These are phyloP conservation scores for Elsinoe perseae DNA, from an alignment of 2,329 filamentous ascomycete genomes.

Conservation along the genomic window DNA sequence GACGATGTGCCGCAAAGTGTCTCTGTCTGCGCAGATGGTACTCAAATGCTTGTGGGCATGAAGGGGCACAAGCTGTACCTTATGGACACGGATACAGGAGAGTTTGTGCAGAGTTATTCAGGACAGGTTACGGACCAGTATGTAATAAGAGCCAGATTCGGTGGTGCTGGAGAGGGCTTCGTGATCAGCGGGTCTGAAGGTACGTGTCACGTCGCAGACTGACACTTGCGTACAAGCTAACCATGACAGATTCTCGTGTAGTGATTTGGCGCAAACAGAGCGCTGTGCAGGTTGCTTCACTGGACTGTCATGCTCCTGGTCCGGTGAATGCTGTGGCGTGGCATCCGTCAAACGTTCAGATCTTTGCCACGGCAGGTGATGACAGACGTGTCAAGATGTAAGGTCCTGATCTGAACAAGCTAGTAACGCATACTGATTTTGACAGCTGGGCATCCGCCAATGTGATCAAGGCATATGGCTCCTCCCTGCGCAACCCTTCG, in stretches of 20 bases:
- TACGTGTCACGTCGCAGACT: conserved; percentile 30
- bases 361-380: conserved; percentile 89
- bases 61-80: conserved; percentile 68
- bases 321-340: conserved; percentile 82
- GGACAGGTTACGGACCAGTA: conserved; percentile 69
- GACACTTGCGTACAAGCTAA: conserved; percentile 21
- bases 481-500: not conserved
- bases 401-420: no score
- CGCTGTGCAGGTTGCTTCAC: conserved; percentile 64
- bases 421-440: not conserved
- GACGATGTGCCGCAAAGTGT: conserved; percentile 68
- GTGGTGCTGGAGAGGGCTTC: conserved; percentile 86
- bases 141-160: conserved; percentile 76
- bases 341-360: conserved; percentile 73
- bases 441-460: conserved; percentile 12
- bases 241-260: conserved; percentile 53
- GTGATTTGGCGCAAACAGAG: conserved; percentile 89
- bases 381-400: conserved; percentile 80
- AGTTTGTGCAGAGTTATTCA: conserved; percentile 61
- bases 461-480: not conserved
- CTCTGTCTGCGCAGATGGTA: conserved; percentile 72
- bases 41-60: conserved; percentile 73
- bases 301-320: conserved; percentile 66
- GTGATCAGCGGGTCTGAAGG: conserved; percentile 88
- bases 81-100: conserved; percentile 65